phyloP scores from a whole-genome alignment of 192 early-diverging fungal species.

The Coemansia asiatica region DNA sequence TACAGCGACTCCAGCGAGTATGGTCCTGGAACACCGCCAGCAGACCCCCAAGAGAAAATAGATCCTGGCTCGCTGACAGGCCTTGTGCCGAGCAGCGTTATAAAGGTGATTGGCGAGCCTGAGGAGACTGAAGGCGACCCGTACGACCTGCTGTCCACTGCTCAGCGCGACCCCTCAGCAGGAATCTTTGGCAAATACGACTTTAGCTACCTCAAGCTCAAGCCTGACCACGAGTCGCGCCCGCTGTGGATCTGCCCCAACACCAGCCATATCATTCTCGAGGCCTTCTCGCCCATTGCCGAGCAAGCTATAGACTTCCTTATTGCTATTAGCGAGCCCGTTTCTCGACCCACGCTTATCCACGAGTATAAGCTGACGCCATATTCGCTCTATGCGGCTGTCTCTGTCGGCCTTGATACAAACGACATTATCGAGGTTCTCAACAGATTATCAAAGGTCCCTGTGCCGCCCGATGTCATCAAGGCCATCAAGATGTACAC shows the following conservation, averaged over 20 bases:
- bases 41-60: constrained; percentile 14
- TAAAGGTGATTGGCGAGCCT: constrained; percentile 13
- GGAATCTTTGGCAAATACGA: constrained; percentile 69
- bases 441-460: constrained; percentile 84
- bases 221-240: constrained; percentile 82
- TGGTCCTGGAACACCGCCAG: constrained; percentile 2
- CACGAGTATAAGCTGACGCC: constrained; percentile 92
- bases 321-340: constrained; percentile 93
- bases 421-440: constrained; percentile 90
- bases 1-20: constrained; percentile 7
- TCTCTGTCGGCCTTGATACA: constrained; percentile 91
- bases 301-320: constrained; percentile 96
- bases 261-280: constrained; percentile 83
- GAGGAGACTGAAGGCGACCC: constrained; percentile 21
- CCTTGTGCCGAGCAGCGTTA: constrained; percentile 34
- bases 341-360: constrained; percentile 66
- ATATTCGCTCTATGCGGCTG: constrained; percentile 96
- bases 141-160: constrained; percentile 41
- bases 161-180: constrained; percentile 37
- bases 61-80: constrained; percentile 24
- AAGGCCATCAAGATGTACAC: constrained; percentile 81
- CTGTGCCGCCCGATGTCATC: constrained; percentile 73
- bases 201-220: constrained; percentile 78
- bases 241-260: constrained; percentile 89
- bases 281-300: constrained; percentile 95